Evolutionary conservation across 371 early-diverging fungal species (phyloP), one percentile per base, ranked within the genome.

Genomic region (Lichtheimia corymbifera): DNA sequence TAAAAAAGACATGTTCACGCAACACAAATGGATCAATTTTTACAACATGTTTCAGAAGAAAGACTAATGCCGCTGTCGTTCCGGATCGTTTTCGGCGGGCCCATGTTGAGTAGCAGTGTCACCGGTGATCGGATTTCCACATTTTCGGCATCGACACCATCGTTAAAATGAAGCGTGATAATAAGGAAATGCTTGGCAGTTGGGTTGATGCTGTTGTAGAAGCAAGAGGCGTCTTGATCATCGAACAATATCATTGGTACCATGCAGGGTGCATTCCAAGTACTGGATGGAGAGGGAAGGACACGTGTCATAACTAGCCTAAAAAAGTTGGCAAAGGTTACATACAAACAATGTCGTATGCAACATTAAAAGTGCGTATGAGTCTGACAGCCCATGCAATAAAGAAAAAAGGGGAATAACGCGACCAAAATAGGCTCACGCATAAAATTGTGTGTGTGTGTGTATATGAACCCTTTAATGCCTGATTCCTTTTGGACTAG

Each of bases 71-170:
- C 35, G 35, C 35, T 35, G 35, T 35, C 35, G 35, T 11, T 35
- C 35, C 35, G 35, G 35, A 35, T 35, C 6, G 35, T 35, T 11
- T 35, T 35, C 1, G 35, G 35, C 11, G 5, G 35, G 35, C 9
- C 11, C 35, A 35, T 11, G 11, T 35, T 35, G 47, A 47, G 47
- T 12, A n/a, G 44, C 44, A 43, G 14, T 47, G 6, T n/a, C 18
- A 47, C 22, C 18, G 47, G 47, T n/a, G 47, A 47, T 18, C n/a
- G 47, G 47, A 47, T 47, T 47, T 47, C 47, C 47, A 47, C 22
- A 22, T 22, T n/a, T n/a, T 47, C 47, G 22, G 47, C 17, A 22
- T 22, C n/a, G 22, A 22, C n/a, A 47, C n/a, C 47, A 47, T 47
- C 47, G 47, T 22, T 47, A 17, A 47, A 47, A 15, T n/a, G 18